Base-by-base conservation (phyloP, 768 basidiomycete genomes). In the Tulasnella sp. region DNA sequence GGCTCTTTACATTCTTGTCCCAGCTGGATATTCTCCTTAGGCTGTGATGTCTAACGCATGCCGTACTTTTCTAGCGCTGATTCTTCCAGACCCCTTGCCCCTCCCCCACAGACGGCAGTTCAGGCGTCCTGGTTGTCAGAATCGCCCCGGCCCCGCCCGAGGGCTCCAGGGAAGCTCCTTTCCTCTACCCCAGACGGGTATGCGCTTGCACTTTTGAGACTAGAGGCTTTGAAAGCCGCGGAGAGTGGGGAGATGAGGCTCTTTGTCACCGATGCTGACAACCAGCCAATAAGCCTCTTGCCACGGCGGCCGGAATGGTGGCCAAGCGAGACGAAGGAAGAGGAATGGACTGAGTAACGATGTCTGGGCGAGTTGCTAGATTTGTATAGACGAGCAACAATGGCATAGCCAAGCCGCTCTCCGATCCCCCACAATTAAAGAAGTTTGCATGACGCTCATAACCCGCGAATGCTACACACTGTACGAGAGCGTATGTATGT, bases 171-270 rank as follows among this genome's bases (percentile, higher is more conserved):
- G 19, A 94, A 90, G 79, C 86, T 94, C 45, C 85, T 97, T 67
- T 89, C 87, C 45, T 88, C 88, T 8, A 80, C 83, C 14, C 81
- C 81, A 2, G 80, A 84, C 19, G 85, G 89, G 1, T 83, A 92
- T 22, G 96, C 93, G 0, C 85, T 97, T 3, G 95, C 92, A 1
- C 85, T 97, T 38, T 82, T 97, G 67, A 88, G 95, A 2, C 83
- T 94, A 11, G 94, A 96, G 81, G 91, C 94, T 79, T 86, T 90
- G 1, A 86, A 88, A 17, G 86, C 85, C 17, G 85, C 84, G 3
- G 85, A 87, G 77, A 83, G 82, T n/a, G 89, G 89, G 22, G 34
- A 38, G 25, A 67, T 76, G 67, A 45, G 11, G 19, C 68, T 76
- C 36, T 45, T 37, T 42, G 40, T 70, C 67, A 64, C 58, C 31